These are phyloP conservation scores for Heterobasidion parviporum DNA, from an alignment of 1,284 basidiomycete species.

Conservation along the genomic window DNA sequence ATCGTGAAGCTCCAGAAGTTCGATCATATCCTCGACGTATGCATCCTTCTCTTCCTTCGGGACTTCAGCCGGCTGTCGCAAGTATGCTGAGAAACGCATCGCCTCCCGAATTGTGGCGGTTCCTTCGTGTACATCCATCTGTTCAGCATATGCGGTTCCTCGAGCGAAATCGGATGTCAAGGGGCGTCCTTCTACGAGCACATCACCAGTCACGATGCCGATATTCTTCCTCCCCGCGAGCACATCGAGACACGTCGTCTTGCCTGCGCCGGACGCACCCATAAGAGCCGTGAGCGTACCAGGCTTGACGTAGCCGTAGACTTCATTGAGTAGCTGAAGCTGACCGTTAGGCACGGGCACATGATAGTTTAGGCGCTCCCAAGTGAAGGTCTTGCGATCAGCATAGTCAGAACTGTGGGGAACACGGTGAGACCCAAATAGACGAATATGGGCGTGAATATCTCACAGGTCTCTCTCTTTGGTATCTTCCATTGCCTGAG, in stretches of 20 bases:
- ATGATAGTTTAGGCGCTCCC: conserved; percentile 65
- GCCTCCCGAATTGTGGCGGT: conserved; percentile 87
- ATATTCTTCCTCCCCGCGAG: conserved; percentile 84
- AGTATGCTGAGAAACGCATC: conserved; percentile 81
- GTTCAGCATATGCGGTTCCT: conserved; percentile 78
- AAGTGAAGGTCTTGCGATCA: conserved; percentile 54
- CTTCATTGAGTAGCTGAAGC: conserved; percentile 70
- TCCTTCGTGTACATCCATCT: conserved; percentile 84
- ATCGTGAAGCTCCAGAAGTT: conserved; percentile 61
- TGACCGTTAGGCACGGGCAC: conserved; percentile 68
- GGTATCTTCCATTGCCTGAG: conserved; percentile 10
- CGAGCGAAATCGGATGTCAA: conserved; percentile 74
- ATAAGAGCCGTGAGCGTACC: conserved; percentile 74
- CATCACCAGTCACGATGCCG: conserved; percentile 75
- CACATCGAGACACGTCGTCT: conserved; percentile 83
- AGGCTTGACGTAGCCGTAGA: conserved; percentile 87
- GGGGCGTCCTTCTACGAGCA: conserved; percentile 74
- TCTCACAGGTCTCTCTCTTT: conserved; percentile 9
- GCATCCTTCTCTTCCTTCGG: conserved; percentile 73
- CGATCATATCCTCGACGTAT: conserved; percentile 73
- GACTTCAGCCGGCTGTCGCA: conserved; percentile 76
- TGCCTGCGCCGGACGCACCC: conserved; percentile 71
- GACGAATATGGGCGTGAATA: conserved; percentile 57
- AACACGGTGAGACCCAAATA: conserved; percentile 19
- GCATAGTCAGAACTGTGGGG: conserved; percentile 4